These are phyloP conservation scores for Scolecobasidium constrictum DNA, from an alignment of 2,329 filamentous ascomycete genomes.

Conservation along the genomic window DNA sequence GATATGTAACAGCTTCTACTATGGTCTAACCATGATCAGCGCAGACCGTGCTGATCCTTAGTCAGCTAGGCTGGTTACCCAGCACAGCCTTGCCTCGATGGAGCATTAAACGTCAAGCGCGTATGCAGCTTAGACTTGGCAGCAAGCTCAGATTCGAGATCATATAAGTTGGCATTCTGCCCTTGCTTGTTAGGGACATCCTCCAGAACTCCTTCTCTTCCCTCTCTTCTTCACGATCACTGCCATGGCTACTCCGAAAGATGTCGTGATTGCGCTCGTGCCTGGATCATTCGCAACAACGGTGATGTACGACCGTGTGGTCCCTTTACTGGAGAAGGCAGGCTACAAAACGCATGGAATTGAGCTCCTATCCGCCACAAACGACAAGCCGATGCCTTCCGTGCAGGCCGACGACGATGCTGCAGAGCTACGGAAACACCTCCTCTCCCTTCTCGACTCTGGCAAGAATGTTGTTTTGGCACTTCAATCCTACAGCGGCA, in stretches of 20 bases:
- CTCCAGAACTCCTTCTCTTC: too few relatives aligned
- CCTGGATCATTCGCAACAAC: background rate
- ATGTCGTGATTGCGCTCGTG: slow-evolving; percentile 1
- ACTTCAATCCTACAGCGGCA: background rate
- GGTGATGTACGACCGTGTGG: slow-evolving; percentile 1
- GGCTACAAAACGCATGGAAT: background rate
- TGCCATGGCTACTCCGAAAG: background rate
- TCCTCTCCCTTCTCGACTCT: background rate
- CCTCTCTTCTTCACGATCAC: too few relatives aligned
- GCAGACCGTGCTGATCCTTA: too few relatives aligned
- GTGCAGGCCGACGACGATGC: background rate
- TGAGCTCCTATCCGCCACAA: background rate
- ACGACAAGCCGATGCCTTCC: background rate
- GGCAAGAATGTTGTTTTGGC: background rate
- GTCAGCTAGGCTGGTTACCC: too few relatives aligned
- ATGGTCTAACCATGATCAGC: too few relatives aligned
- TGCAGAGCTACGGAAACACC: background rate
- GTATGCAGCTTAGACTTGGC: too few relatives aligned
- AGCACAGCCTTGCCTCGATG: too few relatives aligned
- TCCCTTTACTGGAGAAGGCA: background rate
- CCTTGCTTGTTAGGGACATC: too few relatives aligned
- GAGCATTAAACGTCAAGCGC: too few relatives aligned
- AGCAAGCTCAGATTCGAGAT: too few relatives aligned
- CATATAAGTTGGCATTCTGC: too few relatives aligned
- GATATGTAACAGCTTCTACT: too few relatives aligned